These are phyloP conservation scores for Elymus sibiricus DNA, from an alignment of 176 grass and related monocot species.

Conservation along the genomic window DNA sequence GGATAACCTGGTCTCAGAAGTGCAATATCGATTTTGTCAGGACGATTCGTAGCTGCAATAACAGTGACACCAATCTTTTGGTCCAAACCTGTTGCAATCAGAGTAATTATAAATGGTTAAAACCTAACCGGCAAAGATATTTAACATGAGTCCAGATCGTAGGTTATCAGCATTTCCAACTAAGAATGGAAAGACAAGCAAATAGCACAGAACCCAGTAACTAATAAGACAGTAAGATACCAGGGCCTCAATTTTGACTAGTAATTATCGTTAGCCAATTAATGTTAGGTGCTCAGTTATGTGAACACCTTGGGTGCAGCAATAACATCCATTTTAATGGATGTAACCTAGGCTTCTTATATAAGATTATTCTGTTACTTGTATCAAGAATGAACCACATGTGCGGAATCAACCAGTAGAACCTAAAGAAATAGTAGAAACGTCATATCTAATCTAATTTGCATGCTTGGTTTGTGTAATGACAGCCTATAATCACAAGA, in stretches of 20 bases:
- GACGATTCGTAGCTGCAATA: constrained; percentile 94
- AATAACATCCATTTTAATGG: background rate
- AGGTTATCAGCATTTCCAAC: background rate
- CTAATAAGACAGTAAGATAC: background rate
- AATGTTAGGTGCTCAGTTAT: background rate
- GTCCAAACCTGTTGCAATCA: constrained; percentile 67
- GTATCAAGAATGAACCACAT: constrained; percentile 6
- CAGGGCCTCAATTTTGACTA: background rate
- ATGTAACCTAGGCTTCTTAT: background rate
- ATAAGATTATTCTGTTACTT: constrained; percentile 4
- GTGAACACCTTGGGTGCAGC: background rate
- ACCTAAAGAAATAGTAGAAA: background rate
- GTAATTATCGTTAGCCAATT: background rate
- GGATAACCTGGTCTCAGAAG: constrained; percentile 78
- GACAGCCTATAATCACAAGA: background rate
- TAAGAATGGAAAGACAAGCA: background rate
- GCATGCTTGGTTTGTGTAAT: background rate
- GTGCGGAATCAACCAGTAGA: background rate
- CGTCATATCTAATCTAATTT: constrained; percentile 10
- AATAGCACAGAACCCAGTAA: background rate
- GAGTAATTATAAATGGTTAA: constrained; percentile 9
- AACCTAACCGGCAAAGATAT: background rate
- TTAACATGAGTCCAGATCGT: background rate
- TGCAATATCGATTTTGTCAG: constrained; percentile 94
- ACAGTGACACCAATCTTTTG: constrained; percentile 64